phyloP scores from a whole-genome alignment of 805 yeast species.

The Cyberlindnera xishuangbannaensis region DNA sequence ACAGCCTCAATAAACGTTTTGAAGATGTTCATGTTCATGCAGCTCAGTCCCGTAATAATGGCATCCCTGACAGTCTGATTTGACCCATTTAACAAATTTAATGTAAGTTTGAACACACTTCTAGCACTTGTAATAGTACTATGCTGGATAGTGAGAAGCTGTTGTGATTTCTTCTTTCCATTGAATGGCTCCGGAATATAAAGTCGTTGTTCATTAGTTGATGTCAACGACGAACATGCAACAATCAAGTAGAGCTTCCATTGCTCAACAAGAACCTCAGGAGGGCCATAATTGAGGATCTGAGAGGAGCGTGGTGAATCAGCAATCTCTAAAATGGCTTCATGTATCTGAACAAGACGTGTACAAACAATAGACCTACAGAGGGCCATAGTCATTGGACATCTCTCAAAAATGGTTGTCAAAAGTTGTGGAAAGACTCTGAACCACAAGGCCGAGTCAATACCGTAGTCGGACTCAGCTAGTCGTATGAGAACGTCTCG shows the following conservation, averaged over 20 bases:
- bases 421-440: constrained; percentile 75
- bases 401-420: constrained; percentile 63
- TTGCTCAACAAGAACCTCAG: constrained; percentile 72
- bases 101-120: constrained; percentile 79
- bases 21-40: constrained; percentile 86
- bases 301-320: constrained; percentile 30
- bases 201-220: constrained; percentile 80
- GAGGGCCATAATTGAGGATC: constrained; percentile 36
- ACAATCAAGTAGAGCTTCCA: constrained; percentile 87
- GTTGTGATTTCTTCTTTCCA: constrained; percentile 72
- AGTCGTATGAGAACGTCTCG: constrained; percentile 66
- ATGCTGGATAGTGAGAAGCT: constrained; percentile 75
- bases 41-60: constrained; percentile 81
- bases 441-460: constrained; percentile 96
- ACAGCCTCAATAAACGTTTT: constrained; percentile 73
- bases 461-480: constrained; percentile 90
- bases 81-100: constrained; percentile 70
- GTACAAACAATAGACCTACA: constrained; percentile 89
- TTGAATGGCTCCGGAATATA: constrained; percentile 55
- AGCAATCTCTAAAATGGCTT: constrained; percentile 52
- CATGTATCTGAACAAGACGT: constrained; percentile 80
- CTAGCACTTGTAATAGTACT: constrained; percentile 91
- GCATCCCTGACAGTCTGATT: constrained; percentile 76
- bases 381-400: constrained; percentile 91
- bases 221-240: constrained; percentile 86